A percentile compares a stretch with the other conserved stretches of the same genome.
These are phyloP conservation scores for Phytophthora pisi DNA, from an alignment of 352 stramenopile species.

Conservation along the genomic window DNA sequence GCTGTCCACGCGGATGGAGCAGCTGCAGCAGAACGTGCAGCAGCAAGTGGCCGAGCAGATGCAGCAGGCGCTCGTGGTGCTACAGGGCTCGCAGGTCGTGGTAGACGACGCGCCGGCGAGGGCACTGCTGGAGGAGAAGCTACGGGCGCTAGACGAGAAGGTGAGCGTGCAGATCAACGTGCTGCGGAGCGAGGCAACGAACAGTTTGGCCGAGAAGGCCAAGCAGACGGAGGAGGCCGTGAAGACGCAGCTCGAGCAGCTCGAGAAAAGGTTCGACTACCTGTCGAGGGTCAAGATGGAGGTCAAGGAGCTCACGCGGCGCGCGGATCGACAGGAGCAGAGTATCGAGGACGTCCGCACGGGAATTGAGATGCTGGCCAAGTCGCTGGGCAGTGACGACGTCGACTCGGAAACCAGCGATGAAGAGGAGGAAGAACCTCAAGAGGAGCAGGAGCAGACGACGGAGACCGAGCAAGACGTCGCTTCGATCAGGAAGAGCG, in stretches of 20 bases:
- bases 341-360: slow-evolving; percentile 64
- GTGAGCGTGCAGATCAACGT: slow-evolving; percentile 29
- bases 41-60: slow-evolving; percentile 31
- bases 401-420: slow-evolving; percentile 54
- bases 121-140: slow-evolving; percentile 25
- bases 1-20: slow-evolving; percentile 26
- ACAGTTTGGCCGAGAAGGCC: slow-evolving; percentile 24
- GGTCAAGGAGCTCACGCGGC: slow-evolving; percentile 65
- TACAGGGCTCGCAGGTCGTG: slow-evolving; percentile 8
- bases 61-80: slow-evolving; percentile 13
- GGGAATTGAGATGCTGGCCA: slow-evolving; percentile 62
- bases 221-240: slow-evolving; percentile 56
- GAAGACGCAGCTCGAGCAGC: slow-evolving; percentile 51
- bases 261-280: slow-evolving; percentile 79
- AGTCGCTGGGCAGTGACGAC: slow-evolving; percentile 70
- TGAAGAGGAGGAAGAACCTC: background rate
- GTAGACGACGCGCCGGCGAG: slow-evolving; percentile 33
- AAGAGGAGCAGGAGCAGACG: background rate
- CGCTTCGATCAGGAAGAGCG: slow-evolving; percentile 9
- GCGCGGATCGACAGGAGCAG: slow-evolving; percentile 67
- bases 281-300: slow-evolving; percentile 76
- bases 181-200: slow-evolving; percentile 25
- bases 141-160: slow-evolving; percentile 39
- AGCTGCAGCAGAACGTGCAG: slow-evolving; percentile 31
- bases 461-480: slow-evolving; percentile 5